Conservation (phyloP, 495 filamentous ascomycete genomes). For the Massariosphaeria phaeospora region DNA sequence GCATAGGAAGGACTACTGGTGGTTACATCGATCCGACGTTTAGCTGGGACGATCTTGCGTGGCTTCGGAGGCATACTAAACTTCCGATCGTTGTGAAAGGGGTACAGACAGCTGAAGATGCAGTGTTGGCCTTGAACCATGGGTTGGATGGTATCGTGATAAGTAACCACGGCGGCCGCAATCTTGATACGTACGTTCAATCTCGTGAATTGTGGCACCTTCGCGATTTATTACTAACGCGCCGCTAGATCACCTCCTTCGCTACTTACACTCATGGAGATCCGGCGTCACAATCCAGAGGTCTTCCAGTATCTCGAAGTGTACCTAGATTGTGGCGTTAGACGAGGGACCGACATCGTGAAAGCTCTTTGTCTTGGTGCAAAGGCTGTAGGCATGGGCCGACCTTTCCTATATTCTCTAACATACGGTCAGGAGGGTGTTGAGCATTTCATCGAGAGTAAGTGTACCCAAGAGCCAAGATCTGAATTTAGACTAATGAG, state of each 20-base stretch:
- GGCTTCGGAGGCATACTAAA: slow-evolving; percentile 82
- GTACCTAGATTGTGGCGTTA: slow-evolving; percentile 82
- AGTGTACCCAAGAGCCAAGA: background rate
- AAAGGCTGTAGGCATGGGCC: slow-evolving; percentile 85
- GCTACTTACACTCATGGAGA: slow-evolving; percentile 9
- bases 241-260: background rate
- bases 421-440: slow-evolving; percentile 16
- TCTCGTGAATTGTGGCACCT: too few species aligned
- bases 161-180: slow-evolving; percentile 94
- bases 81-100: slow-evolving; percentile 97
- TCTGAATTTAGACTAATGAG: background rate
- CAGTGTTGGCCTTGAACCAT: slow-evolving; percentile 70
- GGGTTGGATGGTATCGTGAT: slow-evolving; percentile 89
- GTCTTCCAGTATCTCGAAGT: slow-evolving; percentile 17
- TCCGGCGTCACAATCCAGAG: slow-evolving; percentile 5
- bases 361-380: slow-evolving; percentile 92
- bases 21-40: slow-evolving; percentile 89
- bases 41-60: slow-evolving; percentile 87
- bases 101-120: slow-evolving; percentile 91
- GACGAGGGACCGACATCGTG: slow-evolving; percentile 86
- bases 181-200: slow-evolving; percentile 58
- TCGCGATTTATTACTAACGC: background rate
- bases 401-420: slow-evolving; percentile 74
- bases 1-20: slow-evolving; percentile 67
- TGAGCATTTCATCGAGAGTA: slow-evolving; percentile 22